phyloP scores from a whole-genome alignment of 2,329 filamentous ascomycete species.

The Chaetomiaceae sp. region DNA sequence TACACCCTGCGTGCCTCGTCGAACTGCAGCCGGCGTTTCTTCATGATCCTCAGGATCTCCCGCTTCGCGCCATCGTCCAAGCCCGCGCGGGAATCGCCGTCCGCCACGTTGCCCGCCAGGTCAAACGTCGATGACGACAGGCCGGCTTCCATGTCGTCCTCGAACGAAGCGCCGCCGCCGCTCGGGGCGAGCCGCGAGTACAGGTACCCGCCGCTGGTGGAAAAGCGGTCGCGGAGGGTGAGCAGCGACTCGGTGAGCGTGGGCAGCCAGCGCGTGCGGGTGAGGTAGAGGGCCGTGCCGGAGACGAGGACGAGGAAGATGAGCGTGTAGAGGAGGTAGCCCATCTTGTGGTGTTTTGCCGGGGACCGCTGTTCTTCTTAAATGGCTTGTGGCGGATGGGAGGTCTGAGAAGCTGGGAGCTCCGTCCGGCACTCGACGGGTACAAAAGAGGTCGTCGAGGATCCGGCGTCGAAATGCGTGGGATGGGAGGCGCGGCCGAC shows the following conservation, averaged over 20 bases:
- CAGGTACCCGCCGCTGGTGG: conserved; percentile 51
- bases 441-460: too few species aligned
- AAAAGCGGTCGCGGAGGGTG: conserved; percentile 33
- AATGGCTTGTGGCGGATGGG: background rate
- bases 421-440: too few species aligned
- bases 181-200: conserved; percentile 59
- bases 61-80: conserved; percentile 74
- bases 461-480: too few species aligned
- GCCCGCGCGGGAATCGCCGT: conserved; percentile 71
- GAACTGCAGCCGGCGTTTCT: conserved; percentile 71
- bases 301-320: conserved; percentile 64
- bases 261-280: conserved; percentile 69
- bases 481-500: too few species aligned
- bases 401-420: too few species aligned
- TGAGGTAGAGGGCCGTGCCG: conserved; percentile 74
- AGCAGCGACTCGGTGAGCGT: conserved; percentile 50
- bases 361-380: background rate
- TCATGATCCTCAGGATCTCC: conserved; percentile 88
- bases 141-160: conserved; percentile 80
- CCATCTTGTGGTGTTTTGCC: conserved; percentile 38
- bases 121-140: conserved; percentile 80
- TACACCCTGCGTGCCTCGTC: conserved; percentile 85
- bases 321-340: conserved; percentile 72
- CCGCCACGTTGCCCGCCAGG: conserved; percentile 70
- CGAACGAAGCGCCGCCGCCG: conserved; percentile 57